phyloP scores from a whole-genome alignment of 352 stramenopile genomes.

The Aphanomyces stellatus region DNA sequence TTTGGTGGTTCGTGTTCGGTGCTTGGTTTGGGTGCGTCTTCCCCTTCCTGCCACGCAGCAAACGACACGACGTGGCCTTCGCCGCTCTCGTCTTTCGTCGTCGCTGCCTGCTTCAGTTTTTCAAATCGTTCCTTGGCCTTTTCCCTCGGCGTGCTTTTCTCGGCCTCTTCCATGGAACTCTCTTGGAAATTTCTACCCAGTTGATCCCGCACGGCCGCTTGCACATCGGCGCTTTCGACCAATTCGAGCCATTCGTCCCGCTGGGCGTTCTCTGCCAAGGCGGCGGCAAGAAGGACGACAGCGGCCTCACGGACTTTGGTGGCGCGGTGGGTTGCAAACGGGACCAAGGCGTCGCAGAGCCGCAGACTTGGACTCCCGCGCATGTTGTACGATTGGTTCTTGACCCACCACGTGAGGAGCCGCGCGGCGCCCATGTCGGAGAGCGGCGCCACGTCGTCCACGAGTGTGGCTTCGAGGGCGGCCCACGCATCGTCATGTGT shows the following conservation, averaged over 20 bases:
- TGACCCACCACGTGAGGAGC: neutral
- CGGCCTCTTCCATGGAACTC: too few species aligned
- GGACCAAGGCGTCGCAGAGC: constrained; percentile 1
- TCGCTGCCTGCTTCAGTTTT: neutral
- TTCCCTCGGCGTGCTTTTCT: neutral
- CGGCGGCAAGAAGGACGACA: neutral
- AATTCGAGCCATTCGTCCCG: neutral
- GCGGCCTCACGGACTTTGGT: constrained; percentile 2
- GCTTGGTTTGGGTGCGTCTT: neutral
- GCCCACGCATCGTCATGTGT: neutral
- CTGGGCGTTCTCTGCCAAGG: neutral
- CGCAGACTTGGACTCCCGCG: neutral
- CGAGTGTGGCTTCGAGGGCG: neutral
- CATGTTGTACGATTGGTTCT: neutral
- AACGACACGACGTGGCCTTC: neutral
- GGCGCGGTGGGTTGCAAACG: neutral
- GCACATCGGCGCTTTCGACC: neutral
- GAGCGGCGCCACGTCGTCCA: neutral
- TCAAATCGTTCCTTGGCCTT: neutral
- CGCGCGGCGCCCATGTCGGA: neutral
- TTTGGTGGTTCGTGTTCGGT: neutral
- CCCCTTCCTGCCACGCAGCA: neutral
- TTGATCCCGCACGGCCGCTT: neutral
- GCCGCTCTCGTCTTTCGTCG: neutral
- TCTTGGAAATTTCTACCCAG: too few species aligned